Conservation (phyloP, 2,329 filamentous ascomycete genomes). For the Colletotrichum kahawae region DNA sequence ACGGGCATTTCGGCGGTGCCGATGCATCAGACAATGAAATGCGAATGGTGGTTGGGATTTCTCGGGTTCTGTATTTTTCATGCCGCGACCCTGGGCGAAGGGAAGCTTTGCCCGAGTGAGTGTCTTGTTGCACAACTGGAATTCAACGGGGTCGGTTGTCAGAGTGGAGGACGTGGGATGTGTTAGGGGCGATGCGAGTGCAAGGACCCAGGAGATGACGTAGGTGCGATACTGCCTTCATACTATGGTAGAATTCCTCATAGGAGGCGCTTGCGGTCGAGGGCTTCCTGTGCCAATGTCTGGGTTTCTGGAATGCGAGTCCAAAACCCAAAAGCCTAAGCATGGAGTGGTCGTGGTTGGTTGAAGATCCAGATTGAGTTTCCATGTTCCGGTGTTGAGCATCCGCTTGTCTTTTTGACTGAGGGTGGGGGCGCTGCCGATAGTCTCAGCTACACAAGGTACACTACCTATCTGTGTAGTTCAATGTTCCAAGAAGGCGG, state of each 20-base stretch:
- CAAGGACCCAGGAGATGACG: neutral
- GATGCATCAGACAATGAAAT: neutral
- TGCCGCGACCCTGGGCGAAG: neutral
- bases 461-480: neutral
- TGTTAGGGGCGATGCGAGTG: neutral
- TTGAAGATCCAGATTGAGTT: neutral
- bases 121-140: neutral
- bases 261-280: neutral
- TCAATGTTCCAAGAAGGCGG: neutral
- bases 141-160: neutral
- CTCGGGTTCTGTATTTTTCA: neutral
- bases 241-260: neutral
- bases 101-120: neutral
- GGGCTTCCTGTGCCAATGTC: neutral
- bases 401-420: neutral
- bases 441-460: neutral
- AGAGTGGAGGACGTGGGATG: neutral
- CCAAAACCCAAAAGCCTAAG: neutral
- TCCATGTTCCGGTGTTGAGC: neutral
- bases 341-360: neutral
- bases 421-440: neutral
- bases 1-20: constrained; percentile 7
- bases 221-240: neutral
- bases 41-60: neutral
- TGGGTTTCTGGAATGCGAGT: neutral